Evolutionary conservation across 2,329 filamentous ascomycete genomes (phyloP).

Genomic region (Simplicillium aogashimaense): DNA sequence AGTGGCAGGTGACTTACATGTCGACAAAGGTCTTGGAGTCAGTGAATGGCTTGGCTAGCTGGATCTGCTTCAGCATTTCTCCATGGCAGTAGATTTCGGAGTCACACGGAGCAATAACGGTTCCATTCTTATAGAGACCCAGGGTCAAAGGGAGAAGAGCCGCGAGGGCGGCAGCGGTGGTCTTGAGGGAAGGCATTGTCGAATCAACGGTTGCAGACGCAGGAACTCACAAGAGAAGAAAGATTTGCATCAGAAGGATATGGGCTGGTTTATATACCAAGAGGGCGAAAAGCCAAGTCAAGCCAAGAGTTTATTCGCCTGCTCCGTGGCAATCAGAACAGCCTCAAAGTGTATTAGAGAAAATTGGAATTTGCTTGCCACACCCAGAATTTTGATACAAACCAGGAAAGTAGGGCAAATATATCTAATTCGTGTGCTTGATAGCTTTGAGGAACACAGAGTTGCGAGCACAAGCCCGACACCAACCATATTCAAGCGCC

Average conservation of each 20-base stretch:
- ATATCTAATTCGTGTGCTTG: no score
- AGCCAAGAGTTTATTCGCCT: no score
- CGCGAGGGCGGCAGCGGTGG: conserved; percentile 16
- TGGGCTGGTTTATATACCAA: neutral
- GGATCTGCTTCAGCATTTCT: conserved; percentile 50
- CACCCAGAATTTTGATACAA: no score
- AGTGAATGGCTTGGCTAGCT: conserved; percentile 52
- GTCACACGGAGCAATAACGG: conserved; percentile 53
- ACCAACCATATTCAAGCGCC: no score
- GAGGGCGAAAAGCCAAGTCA: no score
- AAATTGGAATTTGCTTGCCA: no score
- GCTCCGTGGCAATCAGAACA: no score
- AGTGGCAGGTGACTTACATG: conserved; percentile 35
- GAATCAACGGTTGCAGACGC: neutral
- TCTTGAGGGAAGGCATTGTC: conserved; percentile 15
- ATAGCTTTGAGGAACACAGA: no score
- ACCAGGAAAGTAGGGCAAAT: no score
- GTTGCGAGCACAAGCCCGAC: no score
- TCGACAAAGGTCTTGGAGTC: conserved; percentile 67
- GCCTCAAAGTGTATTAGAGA: no score
- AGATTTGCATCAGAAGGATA: neutral
- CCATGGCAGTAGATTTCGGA: conserved; percentile 60
- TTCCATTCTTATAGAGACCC: conserved; percentile 50
- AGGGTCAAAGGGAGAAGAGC: conserved; percentile 18
- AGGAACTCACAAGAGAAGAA: neutral